Evolutionary conservation across 345 rosid species (phyloP), one percentile per base, ranked within the genome.

Genomic region (Cardamine resedifolia): DNA sequence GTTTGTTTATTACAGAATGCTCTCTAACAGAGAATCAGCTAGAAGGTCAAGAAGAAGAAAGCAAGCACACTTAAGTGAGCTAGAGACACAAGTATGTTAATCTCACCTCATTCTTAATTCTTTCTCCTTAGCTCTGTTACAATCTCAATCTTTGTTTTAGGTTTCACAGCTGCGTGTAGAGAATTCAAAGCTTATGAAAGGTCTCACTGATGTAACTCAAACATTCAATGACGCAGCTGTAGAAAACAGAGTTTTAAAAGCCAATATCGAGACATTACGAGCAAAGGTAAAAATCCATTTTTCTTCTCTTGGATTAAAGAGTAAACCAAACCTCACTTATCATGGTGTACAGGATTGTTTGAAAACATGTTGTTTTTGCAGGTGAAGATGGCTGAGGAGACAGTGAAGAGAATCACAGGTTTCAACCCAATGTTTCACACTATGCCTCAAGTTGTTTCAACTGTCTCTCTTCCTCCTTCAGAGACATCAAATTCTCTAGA

Each of bases 381-480:
- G 99, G 98, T 96, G 65, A 87, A 88, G 82, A 87, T 96, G 98
- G 99, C 98, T 33, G 98, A 90, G 79, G 96, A 96, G 79, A 74
- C 85, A 0, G 96, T 96, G 38, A 90, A 92, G 81, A 85, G 91
- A 71, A 73, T 86, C 74, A 88, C 96, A 7, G 92, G 96, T 16
- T 76, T 88, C 70, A 91, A 81, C 64, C 94, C 88, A 28, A 12
- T 87, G 89, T 71, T 84, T 58, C 97, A 77, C 57, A 59, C 66
- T 15, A 77, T 74, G 55, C 83, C 91, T 36, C 88, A 80, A 16
- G 68, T 82, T 53, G 72, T 82, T 50, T 83, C 91, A 39, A 60
- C 84, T 1, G 45, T 68, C 51, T 76, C 86, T 53, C 51, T 68
- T 66, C 79, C 81, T 52, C 80, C 80, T 45, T 81, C 92, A 12